A percentile compares a stretch with the other conserved stretches of the same genome.
These are phyloP conservation scores for Calonectria crousiana DNA, from an alignment of 2,329 filamentous ascomycete genomes.

Conservation along the genomic window DNA sequence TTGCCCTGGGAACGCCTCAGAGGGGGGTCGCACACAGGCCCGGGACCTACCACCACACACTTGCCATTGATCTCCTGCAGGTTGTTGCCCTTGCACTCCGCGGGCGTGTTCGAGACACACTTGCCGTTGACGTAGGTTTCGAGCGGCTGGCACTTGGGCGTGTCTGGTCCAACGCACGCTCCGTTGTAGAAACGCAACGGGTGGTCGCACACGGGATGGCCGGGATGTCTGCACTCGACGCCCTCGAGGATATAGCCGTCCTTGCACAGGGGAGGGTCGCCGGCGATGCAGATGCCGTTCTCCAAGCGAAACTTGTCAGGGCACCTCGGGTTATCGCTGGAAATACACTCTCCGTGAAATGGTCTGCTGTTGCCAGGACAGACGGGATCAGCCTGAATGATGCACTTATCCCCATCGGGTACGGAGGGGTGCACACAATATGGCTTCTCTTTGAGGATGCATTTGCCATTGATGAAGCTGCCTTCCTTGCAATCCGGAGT, in stretches of 20 bases:
- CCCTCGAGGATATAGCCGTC: neutral
- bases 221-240: neutral
- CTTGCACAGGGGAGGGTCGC: neutral
- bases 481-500: neutral
- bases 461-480: neutral
- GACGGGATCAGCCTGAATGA: neutral
- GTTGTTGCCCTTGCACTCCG: neutral
- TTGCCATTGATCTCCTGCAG: too few species aligned
- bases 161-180: neutral
- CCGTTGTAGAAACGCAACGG: neutral
- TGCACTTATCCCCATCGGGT: neutral
- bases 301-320: neutral
- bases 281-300: neutral
- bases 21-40: neutral
- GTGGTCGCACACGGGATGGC: neutral
- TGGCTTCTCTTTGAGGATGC: neutral
- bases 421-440: neutral
- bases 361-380: neutral
- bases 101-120: neutral
- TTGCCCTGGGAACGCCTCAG: neutral
- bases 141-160: neutral
- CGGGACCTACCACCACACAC: neutral
- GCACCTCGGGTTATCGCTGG: neutral
- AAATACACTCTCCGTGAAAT: neutral
- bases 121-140: neutral